These are phyloP conservation scores for Aspergillus terreus DNA, from an alignment of 2,329 filamentous ascomycete genomes.

Conservation along the genomic window DNA sequence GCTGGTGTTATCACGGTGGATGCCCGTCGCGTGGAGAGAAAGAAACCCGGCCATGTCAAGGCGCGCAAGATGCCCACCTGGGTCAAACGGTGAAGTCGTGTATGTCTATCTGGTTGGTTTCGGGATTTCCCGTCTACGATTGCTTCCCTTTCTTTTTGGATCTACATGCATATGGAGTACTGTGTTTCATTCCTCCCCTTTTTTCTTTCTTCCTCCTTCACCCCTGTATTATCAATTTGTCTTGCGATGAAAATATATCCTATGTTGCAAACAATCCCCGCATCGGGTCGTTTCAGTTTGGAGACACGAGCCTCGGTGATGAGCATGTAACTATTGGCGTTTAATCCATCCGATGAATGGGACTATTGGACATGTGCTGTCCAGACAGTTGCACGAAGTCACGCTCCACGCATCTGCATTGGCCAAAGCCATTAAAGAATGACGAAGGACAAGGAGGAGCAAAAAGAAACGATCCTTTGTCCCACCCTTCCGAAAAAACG, in stretches of 20 bases:
- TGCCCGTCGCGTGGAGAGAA: slow-evolving; percentile 88
- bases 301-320: neutral
- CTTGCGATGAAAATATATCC: neutral
- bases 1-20: slow-evolving; percentile 92
- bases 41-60: slow-evolving; percentile 95
- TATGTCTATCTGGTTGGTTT: slow-evolving; percentile 14
- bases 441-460: too few relatives aligned
- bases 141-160: neutral
- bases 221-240: neutral
- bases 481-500: too few relatives aligned
- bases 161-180: neutral
- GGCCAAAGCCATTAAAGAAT: too few relatives aligned
- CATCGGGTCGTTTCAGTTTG: neutral
- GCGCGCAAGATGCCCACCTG: slow-evolving; percentile 96
- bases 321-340: neutral
- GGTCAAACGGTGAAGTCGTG: slow-evolving; percentile 70
- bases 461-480: too few relatives aligned
- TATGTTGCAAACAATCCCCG: neutral
- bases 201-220: neutral
- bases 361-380: neutral
- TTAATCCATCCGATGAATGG: neutral
- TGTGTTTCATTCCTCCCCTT: neutral
- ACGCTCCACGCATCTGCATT: too few relatives aligned
- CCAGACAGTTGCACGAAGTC: neutral
- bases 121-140: slow-evolving; percentile 5